Evolutionary conservation across 108 stramenopile species (phyloP), one percentile per base, ranked within the genome.

Genomic region (Nannochloropsis gaditana): DNA sequence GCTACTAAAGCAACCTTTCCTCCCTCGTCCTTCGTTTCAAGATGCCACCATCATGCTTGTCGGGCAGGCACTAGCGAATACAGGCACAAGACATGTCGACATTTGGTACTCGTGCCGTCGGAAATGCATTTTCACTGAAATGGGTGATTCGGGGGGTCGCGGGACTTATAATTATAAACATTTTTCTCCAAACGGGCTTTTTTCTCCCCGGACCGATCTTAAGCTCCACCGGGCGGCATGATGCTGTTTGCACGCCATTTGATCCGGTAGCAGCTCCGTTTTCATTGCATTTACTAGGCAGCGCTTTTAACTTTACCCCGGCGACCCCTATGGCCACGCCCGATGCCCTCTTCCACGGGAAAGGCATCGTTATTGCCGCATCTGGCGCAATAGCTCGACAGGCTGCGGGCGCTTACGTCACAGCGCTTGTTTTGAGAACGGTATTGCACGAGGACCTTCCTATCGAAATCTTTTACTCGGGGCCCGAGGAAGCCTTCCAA

Each of bases 401-500:
- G n/a, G 59, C 59, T n/a, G 59, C 59, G 19, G 59, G 59, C 5
- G 59, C 59, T n/a, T 73, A 73, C 59, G 59, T 73, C 59, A 73
- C 59, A 73, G 59, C 59, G 19, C n/a, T 73, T 73, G 59, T 73
- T n/a, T n/a, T 73, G 19, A 15, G 59, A 15, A 15, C 15, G 2
- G 59, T 73, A 15, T n/a, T 73, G 19, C 59, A 73, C 59, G 59
- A 73, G n/a, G n/a, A 15, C 8, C 59, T 73, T 15, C 59, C 59
- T n/a, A 73, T 73, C 59, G 59, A 73, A 73, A 73, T 73, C 4
- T 73, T 73, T 6, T 73, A 73, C 59, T 73, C 59, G 15, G 59
- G 59, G n/a, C 59, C 59, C 59, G 59, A 73, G n/a, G 59, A 73
- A 73, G 59, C 59, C 59, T 73, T 73, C 59, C 59, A 73, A n/a